These are phyloP conservation scores for Chaetomidium leptoderma DNA, from an alignment of 495 filamentous ascomycete genomes.

Conservation along the genomic window DNA sequence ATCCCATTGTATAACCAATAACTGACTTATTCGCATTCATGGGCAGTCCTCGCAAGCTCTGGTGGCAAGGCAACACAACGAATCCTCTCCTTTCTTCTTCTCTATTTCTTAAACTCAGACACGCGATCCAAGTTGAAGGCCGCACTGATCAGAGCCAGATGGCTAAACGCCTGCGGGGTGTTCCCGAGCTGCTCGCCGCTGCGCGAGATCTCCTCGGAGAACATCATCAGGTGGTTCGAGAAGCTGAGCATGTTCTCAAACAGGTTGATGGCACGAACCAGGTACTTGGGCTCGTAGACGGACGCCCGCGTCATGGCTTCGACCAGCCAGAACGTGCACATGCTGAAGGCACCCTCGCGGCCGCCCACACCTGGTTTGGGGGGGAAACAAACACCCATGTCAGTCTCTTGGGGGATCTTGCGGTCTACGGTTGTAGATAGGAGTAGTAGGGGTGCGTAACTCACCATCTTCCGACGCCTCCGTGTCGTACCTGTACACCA, in stretches of 20 bases:
- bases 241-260: slow-evolving; percentile 73
- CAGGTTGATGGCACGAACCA: slow-evolving; percentile 57
- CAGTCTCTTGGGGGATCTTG: too few relatives aligned
- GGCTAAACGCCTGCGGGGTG: slow-evolving; percentile 70
- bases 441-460: slow-evolving; percentile 15
- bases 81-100: not conserved
- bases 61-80: not conserved
- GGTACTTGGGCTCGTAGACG: slow-evolving; percentile 60
- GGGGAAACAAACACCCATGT: too few relatives aligned
- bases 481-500: slow-evolving; percentile 69
- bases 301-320: slow-evolving; percentile 68
- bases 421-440: too few relatives aligned
- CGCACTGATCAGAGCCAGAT: slow-evolving; percentile 65
- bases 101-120: slow-evolving; percentile 30
- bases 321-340: slow-evolving; percentile 76
- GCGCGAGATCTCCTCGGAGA: slow-evolving; percentile 68
- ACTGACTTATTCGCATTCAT: not conserved
- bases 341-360: slow-evolving; percentile 68
- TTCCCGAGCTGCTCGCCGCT: slow-evolving; percentile 68
- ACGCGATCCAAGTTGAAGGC: slow-evolving; percentile 65
- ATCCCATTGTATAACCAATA: too few relatives aligned
- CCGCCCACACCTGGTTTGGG: slow-evolving; percentile 58
- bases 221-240: slow-evolving; percentile 69
- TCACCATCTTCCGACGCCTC: slow-evolving; percentile 61
- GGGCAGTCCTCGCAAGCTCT: not conserved